A percentile compares a stretch with the other conserved stretches of the same genome.
These are phyloP conservation scores for Carex sylvatica DNA, from an alignment of 202 grass and related monocot genomes.

Conservation along the genomic window DNA sequence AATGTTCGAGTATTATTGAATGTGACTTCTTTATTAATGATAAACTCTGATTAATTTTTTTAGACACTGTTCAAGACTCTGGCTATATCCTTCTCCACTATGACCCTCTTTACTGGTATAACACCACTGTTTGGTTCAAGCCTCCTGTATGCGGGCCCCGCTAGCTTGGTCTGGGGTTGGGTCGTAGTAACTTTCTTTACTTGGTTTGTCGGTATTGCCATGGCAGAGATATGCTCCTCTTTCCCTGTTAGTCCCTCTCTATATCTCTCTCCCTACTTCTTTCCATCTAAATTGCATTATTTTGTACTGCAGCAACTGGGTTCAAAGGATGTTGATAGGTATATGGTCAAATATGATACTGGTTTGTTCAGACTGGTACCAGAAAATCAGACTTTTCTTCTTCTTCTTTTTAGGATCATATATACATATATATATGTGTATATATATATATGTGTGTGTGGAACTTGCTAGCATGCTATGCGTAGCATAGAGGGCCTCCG, in stretches of 20 bases:
- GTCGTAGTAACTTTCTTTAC: slow-evolving; percentile 98
- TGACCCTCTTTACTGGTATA: slow-evolving; percentile 98
- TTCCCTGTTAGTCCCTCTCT: slow-evolving; percentile 58
- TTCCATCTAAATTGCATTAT: neutral
- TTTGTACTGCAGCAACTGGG: neutral
- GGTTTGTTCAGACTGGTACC: neutral
- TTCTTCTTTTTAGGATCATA: neutral
- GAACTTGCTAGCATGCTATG: too few relatives aligned
- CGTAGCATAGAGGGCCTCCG: too few relatives aligned
- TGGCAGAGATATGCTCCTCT: slow-evolving; percentile 99
- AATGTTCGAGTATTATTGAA: neutral
- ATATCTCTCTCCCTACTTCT: neutral
- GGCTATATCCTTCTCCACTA: slow-evolving; percentile 98
- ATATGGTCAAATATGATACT: neutral
- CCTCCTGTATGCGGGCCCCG: slow-evolving; percentile 82
- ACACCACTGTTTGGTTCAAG: slow-evolving; percentile 88
- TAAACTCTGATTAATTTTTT: neutral
- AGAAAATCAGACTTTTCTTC: neutral
- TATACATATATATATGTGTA: too few relatives aligned
- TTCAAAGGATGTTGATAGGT: neutral
- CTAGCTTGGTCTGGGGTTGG: slow-evolving; percentile 89
- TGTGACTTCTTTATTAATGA: neutral
- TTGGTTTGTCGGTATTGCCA: slow-evolving; percentile 96
- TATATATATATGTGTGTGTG: too few relatives aligned
- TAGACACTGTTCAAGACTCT: slow-evolving; percentile 98